These are phyloP conservation scores for Fusarium graminum DNA, from an alignment of 2,329 filamentous ascomycete species.

Conservation along the genomic window DNA sequence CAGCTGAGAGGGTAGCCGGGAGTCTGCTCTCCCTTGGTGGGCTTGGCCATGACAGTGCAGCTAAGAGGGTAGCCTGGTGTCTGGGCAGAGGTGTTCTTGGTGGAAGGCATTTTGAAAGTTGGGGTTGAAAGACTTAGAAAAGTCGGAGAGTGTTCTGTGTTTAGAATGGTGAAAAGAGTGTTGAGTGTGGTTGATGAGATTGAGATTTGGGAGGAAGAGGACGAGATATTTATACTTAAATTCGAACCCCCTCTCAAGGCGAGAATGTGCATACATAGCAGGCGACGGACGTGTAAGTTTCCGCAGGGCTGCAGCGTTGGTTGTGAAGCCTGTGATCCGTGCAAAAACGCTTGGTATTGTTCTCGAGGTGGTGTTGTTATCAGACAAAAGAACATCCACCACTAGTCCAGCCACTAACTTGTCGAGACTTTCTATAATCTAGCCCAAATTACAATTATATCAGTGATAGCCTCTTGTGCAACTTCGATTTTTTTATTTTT, in stretches of 20 bases:
- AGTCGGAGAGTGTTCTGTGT: constrained; percentile 42
- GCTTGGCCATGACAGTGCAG: constrained; percentile 51
- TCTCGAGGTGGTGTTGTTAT: constrained; percentile 44
- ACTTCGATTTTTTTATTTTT: not conserved
- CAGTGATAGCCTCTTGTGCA: constrained; percentile 1
- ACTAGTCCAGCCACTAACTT: constrained; percentile 20
- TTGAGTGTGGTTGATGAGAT: constrained; percentile 28
- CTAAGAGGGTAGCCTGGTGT: constrained; percentile 47
- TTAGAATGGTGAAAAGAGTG: constrained; percentile 48
- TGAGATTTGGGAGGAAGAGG: constrained; percentile 4
- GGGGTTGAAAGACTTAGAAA: constrained; percentile 47
- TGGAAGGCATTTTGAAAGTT: constrained; percentile 53
- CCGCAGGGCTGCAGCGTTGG: constrained; percentile 4
- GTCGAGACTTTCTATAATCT: constrained; percentile 16
- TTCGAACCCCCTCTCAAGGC: not conserved
- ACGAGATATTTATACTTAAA: constrained; percentile 41
- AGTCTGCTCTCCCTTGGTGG: constrained; percentile 34
- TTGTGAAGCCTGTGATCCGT: constrained; percentile 38
- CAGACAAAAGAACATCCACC: constrained; percentile 26
- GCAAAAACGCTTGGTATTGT: constrained; percentile 42
- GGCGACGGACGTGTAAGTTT: constrained; percentile 21
- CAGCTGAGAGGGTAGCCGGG: constrained; percentile 49
- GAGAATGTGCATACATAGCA: not conserved
- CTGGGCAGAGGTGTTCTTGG: constrained; percentile 47
- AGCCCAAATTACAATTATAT: constrained; percentile 2